Conservation (phyloP, 257 asterid species). For the Solanum infundibuliforme region DNA sequence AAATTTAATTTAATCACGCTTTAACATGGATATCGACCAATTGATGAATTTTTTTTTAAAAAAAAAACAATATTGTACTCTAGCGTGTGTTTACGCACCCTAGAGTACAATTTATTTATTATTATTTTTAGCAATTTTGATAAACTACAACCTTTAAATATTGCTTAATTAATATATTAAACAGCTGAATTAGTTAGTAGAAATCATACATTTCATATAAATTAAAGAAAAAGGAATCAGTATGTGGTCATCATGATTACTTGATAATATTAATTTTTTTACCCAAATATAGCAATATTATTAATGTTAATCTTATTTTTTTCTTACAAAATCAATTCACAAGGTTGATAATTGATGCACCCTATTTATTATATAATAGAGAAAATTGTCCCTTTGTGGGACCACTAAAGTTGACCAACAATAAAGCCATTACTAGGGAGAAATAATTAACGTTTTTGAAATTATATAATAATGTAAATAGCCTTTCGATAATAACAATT, state of each 20-base stretch:
- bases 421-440: not conserved
- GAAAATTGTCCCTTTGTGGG: not conserved
- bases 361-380: not conserved
- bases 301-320: not conserved
- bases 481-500: not conserved
- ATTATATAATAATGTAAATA: not conserved
- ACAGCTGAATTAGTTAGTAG: not conserved
- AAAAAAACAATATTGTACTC: too few species aligned
- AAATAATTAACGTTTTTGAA: not conserved
- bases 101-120: too few species aligned
- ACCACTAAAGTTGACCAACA: not conserved
- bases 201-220: not conserved
- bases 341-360: not conserved
- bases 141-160: not conserved
- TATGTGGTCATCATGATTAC: not conserved
- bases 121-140: not conserved
- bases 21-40: fast-evolving
- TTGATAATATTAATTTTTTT: not conserved
- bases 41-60: too few species aligned
- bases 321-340: not conserved
- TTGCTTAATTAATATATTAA: not conserved
- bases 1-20: fast-evolving
- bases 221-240: not conserved
- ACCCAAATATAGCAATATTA: not conserved
- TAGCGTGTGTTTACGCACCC: too few species aligned